A percentile compares a stretch with the other conserved stretches of the same genome.
Evolutionary conservation across 352 stramenopile genomes (phyloP).

Genomic region (Plasmopara muralis): DNA sequence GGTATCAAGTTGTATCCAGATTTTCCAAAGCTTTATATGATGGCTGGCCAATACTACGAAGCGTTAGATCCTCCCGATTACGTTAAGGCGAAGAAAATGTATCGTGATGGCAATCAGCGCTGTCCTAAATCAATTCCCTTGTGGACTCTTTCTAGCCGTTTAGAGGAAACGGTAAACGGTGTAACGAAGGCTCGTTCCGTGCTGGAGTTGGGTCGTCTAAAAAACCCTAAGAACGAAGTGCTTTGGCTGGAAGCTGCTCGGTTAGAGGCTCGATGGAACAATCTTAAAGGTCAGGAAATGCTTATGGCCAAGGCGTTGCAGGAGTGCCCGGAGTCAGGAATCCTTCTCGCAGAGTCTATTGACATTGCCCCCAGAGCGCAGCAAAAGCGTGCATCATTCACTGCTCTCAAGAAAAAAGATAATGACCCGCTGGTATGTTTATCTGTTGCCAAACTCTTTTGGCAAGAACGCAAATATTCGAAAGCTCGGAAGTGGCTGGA

Average conservation of each 20-base stretch:
- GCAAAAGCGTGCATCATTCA: constrained; percentile 94
- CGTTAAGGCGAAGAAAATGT: constrained; percentile 87
- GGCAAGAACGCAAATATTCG: constrained; percentile 90
- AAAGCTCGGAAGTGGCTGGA: constrained; percentile 98
- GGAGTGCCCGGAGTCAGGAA: constrained; percentile 92
- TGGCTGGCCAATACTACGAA: constrained; percentile 93
- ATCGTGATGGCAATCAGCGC: constrained; percentile 87
- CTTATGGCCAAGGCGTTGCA: constrained; percentile 96
- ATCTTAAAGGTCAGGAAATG: constrained; percentile 93
- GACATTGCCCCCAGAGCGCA: constrained; percentile 89
- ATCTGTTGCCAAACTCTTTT: constrained; percentile 96
- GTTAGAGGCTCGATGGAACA: constrained; percentile 88
- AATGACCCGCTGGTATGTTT: constrained; percentile 96
- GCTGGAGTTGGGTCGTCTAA: constrained; percentile 93
- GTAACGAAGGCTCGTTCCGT: constrained; percentile 96
- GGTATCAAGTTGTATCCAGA: constrained; percentile 86
- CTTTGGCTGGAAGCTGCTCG: constrained; percentile 96
- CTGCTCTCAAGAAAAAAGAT: constrained; percentile 95
- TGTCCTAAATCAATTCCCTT: constrained; percentile 91
- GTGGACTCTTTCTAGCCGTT: constrained; percentile 90
- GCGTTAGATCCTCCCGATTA: constrained; percentile 39
- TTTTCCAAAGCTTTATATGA: constrained; percentile 97
- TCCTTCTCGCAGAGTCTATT: constrained; percentile 96
- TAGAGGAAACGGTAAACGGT: constrained; percentile 90
- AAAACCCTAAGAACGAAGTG: constrained; percentile 90